phyloP scores from a whole-genome alignment of 2,329 filamentous ascomycete genomes.

The Fusarium sp. region DNA sequence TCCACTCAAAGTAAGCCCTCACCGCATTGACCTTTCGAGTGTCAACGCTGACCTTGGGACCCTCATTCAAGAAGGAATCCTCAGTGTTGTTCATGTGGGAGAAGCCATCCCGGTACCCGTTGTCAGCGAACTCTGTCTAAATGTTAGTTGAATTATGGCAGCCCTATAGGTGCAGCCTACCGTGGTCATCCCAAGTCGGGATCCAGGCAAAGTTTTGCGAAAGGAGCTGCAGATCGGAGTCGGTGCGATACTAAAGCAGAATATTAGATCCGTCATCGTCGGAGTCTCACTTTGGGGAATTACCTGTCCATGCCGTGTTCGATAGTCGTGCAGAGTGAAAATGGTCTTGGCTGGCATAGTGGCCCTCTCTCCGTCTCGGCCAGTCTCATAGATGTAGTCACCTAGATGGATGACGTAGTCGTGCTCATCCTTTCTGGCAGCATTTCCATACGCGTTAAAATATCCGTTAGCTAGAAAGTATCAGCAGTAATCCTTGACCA shows the following conservation, averaged over 20 bases:
- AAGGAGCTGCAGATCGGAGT: slow-evolving; percentile 55
- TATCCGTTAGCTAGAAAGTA: slow-evolving; percentile 53
- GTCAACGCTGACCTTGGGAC: slow-evolving; percentile 67
- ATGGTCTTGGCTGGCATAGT: slow-evolving; percentile 33
- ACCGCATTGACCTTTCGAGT: slow-evolving; percentile 80
- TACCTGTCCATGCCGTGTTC: slow-evolving; percentile 49
- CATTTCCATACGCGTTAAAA: slow-evolving; percentile 71
- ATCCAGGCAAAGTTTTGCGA: slow-evolving; percentile 59
- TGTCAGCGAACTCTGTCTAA: slow-evolving; percentile 66
- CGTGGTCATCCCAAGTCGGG: slow-evolving; percentile 53
- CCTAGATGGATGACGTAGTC: slow-evolving; percentile 71
- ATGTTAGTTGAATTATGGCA: neutral
- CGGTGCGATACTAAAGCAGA: slow-evolving; percentile 54
- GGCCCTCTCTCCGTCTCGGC: slow-evolving; percentile 37
- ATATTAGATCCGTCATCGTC: rapidly evolving
- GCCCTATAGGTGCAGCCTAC: neutral
- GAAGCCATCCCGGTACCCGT: slow-evolving; percentile 73
- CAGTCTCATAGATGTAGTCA: slow-evolving; percentile 73
- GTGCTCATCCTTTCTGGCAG: slow-evolving; percentile 68
- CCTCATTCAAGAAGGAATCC: slow-evolving; percentile 20
- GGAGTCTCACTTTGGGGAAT: rapidly evolving
- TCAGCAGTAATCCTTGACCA: neutral
- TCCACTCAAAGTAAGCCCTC: slow-evolving; percentile 76
- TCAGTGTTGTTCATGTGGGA: slow-evolving; percentile 67
- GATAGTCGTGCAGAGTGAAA: slow-evolving; percentile 53